Evolutionary conservation across 345 rosid species (phyloP).

Genomic region (Aegle marmelos): DNA sequence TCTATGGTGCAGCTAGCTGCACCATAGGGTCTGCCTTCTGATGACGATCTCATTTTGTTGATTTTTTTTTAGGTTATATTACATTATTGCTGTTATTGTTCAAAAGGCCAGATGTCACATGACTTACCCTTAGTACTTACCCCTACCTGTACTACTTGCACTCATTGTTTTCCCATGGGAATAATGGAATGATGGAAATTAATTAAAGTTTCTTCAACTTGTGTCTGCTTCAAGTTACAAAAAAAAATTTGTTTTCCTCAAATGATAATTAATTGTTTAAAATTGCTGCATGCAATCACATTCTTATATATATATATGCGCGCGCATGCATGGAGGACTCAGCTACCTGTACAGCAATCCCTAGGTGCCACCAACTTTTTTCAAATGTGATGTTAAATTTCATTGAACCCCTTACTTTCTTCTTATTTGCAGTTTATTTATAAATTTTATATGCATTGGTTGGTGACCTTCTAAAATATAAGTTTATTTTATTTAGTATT

Average conservation of each 20-base stretch:
- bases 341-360: too few species aligned
- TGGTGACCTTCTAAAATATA: too few species aligned
- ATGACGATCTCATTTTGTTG: neutral
- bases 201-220: neutral
- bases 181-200: neutral
- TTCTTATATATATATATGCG: too few species aligned
- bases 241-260: neutral
- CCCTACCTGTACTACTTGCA: neutral
- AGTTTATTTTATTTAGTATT: too few species aligned
- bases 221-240: conserved; percentile 9
- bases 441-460: too few species aligned
- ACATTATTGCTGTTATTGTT: neutral
- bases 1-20: too few species aligned
- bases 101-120: neutral
- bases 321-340: too few species aligned
- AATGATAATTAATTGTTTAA: neutral
- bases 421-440: too few species aligned
- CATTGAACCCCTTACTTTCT: too few species aligned
- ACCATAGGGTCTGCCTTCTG: too few species aligned
- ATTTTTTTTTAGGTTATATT: neutral
- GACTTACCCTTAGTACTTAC: neutral
- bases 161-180: neutral
- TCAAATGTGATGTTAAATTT: too few species aligned
- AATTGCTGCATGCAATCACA: neutral
- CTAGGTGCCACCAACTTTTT: too few species aligned